Evolutionary conservation across 257 asterid species (phyloP).

Genomic region (Solanum corneliomulleri): DNA sequence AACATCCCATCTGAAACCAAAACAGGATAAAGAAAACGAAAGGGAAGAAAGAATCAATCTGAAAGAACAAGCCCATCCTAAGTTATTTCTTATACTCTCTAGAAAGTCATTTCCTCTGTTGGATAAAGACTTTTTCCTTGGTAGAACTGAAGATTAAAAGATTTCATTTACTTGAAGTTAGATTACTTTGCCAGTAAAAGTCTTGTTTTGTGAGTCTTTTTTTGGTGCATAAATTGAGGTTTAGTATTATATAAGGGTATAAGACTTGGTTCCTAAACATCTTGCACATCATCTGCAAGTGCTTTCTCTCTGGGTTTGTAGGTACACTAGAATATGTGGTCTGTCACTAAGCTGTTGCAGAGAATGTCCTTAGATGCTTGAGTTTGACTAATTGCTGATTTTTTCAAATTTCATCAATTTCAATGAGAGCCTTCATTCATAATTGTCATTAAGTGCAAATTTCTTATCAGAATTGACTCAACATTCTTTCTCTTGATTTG

Average conservation of each 20-base stretch:
- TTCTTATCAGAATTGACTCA: background rate
- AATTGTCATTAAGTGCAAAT: background rate
- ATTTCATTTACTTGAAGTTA: background rate
- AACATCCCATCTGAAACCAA: background rate
- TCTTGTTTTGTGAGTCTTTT: background rate
- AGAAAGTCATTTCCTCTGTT: background rate
- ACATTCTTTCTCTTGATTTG: background rate
- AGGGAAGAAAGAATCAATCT: background rate
- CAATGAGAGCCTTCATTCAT: background rate
- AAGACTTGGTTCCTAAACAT: background rate
- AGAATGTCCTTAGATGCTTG: background rate
- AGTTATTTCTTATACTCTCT: background rate
- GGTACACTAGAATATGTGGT: background rate
- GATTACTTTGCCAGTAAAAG: background rate
- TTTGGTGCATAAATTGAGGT: background rate
- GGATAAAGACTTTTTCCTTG: background rate
- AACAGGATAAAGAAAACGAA: background rate
- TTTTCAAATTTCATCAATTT: background rate
- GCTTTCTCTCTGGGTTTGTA: background rate
- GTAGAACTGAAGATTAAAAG: background rate
- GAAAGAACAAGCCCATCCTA: background rate
- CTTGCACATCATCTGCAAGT: background rate
- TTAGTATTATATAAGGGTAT: background rate
- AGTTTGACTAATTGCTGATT: background rate
- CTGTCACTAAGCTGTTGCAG: background rate